Evolutionary conservation across 2,329 filamentous ascomycete species (phyloP), one percentile per base, ranked within the genome.

Genomic region (Calycina herbarum): DNA sequence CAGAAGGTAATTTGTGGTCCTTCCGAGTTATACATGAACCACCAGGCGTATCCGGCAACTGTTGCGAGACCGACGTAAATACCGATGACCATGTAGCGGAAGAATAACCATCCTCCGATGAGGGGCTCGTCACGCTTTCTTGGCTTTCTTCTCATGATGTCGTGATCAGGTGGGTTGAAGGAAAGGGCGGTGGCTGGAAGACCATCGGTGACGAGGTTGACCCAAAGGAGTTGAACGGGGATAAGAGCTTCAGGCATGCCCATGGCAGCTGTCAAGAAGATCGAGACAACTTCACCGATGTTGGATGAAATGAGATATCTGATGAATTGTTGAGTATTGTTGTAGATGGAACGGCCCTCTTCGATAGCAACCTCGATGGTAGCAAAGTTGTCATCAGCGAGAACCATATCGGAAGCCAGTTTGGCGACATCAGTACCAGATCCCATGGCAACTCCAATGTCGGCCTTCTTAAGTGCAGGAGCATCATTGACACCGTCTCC

Each of bases 311-410:
- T 99, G 68, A 99, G 86, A 78, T 99, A 99, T 60, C 96, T 92
- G 80, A 99, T 99, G 80, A 99, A 99, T 78, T 99, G 95, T 78
- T 99, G 95, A 5, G 95, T 99, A 84, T 99, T 99, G 89, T 95
- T 98, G 86, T 97, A 99, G 80, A 99, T 99, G 69, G 94, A 94
- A 69, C 95, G 91, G 63, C 95, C 95, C 80, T 99, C 95, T 78
- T 99, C 95, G 69, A 99, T 94, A 60, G 95, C 95, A 64, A 93
- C 85, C 78, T 97, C 92, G 72, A 99, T 99, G 3, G 95, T 99
- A 68, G 95, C 95, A 78, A 99, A 99, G 83, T 99, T 99, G 81
- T 97, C 93, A 80, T 99, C 96, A 31, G 94, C 92, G 61, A 99
- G 89, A 61, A 99, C 94, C 95, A 99, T 99, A 78, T 99, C 95